Percentiles rank a stretch among this genome's conserved stretches.
These are phyloP conservation scores for Suzukiozyma palmioleophila DNA, from an alignment of 1,139 yeast species.

Conservation along the genomic window DNA sequence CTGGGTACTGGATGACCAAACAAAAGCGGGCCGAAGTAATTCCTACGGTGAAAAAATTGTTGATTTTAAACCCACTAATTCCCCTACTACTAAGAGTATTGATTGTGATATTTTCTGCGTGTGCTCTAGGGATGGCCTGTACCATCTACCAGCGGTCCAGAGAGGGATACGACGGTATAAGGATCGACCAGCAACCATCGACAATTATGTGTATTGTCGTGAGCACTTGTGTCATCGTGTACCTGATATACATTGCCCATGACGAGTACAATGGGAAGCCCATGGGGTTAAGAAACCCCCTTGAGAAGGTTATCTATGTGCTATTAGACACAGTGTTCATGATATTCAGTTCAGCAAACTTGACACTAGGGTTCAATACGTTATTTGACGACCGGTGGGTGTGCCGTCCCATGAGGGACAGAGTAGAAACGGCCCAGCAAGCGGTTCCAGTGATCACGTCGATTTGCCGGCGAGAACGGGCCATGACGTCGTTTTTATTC, in stretches of 20 bases:
- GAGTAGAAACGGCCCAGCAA: constrained; percentile 17
- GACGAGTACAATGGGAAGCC: constrained; percentile 94
- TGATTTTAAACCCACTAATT: constrained; percentile 73
- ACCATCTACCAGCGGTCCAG: constrained; percentile 52
- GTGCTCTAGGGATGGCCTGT: constrained; percentile 68
- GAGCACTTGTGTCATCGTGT: constrained; percentile 72
- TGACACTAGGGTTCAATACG: constrained; percentile 81
- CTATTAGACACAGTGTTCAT: constrained; percentile 81
- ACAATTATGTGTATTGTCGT: constrained; percentile 90
- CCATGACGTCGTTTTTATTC: constrained; percentile 74
- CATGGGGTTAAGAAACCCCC: constrained; percentile 78
- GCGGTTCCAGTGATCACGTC: constrained; percentile 30
- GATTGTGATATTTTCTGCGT: constrained; percentile 55
- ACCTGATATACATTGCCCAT: constrained; percentile 74
- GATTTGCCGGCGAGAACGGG: constrained; percentile 78
- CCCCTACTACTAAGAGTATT: constrained; percentile 73
- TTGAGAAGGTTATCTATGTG: constrained; percentile 71
- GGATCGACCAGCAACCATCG: constrained; percentile 76
- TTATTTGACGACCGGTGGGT: constrained; percentile 82
- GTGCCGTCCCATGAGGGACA: constrained; percentile 39
- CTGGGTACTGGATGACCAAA: constrained; percentile 65
- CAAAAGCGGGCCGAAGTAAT: constrained; percentile 62
- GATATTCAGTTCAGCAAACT: constrained; percentile 88
- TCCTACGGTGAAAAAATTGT: constrained; percentile 54
- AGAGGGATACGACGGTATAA: constrained; percentile 29